A percentile compares a stretch with the other conserved stretches of the same genome.
phyloP scores from a whole-genome alignment of 2,329 filamentous ascomycete genomes.

The Moelleriella libera region DNA sequence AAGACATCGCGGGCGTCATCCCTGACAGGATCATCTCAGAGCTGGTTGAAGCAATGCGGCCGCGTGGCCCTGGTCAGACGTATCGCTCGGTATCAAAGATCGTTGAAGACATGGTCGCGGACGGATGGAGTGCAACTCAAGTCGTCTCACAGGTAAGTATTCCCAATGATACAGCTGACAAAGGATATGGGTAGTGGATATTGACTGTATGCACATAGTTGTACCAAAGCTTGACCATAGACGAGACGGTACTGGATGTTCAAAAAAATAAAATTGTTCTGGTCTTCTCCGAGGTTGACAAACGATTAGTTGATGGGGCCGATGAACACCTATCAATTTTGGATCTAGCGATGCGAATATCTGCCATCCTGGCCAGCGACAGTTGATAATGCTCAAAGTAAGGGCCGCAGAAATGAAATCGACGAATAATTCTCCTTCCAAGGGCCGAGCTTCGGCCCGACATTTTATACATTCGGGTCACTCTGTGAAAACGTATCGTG shows the following conservation, averaged over 20 bases:
- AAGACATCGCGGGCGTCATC: constrained; percentile 94
- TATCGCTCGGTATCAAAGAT: constrained; percentile 66
- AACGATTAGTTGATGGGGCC: constrained; percentile 82
- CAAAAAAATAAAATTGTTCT: constrained; percentile 86
- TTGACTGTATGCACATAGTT: constrained; percentile 32
- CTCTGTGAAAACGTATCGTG: too few relatives aligned
- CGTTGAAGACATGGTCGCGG: constrained; percentile 82
- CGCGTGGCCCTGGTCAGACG: constrained; percentile 44
- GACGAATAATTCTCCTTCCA: too few relatives aligned
- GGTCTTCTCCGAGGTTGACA: constrained; percentile 88
- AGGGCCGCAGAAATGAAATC: too few relatives aligned
- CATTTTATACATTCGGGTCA: too few relatives aligned
- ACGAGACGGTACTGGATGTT: constrained; percentile 68
- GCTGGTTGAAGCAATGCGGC: constrained; percentile 64
- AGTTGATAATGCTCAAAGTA: too few relatives aligned
- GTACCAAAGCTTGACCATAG: constrained; percentile 69
- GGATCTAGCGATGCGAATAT: constrained; percentile 72
- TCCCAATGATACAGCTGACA: background rate
- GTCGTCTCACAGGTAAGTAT: constrained; percentile 59
- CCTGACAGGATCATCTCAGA: constrained; percentile 57
- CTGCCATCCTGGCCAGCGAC: constrained; percentile 47
- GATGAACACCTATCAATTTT: constrained; percentile 90
- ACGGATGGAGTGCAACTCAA: constrained; percentile 93
- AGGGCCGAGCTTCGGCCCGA: too few relatives aligned
- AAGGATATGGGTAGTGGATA: constrained; percentile 2